phyloP scores from a whole-genome alignment of 179 eudicot genomes.

The Pouteria campechiana region DNA sequence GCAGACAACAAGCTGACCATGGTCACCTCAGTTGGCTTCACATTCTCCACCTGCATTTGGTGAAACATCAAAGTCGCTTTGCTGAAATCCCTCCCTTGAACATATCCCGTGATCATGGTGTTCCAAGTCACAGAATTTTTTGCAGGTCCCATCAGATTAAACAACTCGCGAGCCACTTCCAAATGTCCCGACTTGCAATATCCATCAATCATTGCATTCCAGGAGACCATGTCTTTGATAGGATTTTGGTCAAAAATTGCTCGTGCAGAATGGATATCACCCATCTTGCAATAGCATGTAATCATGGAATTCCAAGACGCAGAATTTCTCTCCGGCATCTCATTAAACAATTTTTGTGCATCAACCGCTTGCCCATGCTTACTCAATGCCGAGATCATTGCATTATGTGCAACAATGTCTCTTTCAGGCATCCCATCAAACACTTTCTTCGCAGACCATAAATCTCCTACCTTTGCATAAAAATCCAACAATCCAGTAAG shows the following conservation, averaged over 20 bases:
- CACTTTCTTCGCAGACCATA: conserved; percentile 3
- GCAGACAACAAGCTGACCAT: conserved; percentile 18
- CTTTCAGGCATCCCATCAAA: conserved; percentile 6
- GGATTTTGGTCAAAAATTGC: conserved; percentile 13
- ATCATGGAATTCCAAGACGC: conserved; percentile 16
- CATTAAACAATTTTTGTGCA: conserved; percentile 3
- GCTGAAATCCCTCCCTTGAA: conserved; percentile 7
- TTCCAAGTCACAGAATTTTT: conserved; percentile 20
- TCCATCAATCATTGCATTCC: conserved; percentile 25
- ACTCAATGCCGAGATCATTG: conserved; percentile 5
- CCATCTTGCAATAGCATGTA: conserved; percentile 7
- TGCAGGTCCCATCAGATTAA: conserved; percentile 6
- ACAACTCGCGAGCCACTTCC: conserved; percentile 13
- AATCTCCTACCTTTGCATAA: conserved; percentile 6
- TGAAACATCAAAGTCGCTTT: conserved; percentile 10
- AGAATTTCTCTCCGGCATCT: conserved; percentile 5
- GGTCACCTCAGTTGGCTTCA: conserved; percentile 17
- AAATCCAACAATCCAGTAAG: conserved; percentile 9
- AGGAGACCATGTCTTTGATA: conserved; percentile 15
- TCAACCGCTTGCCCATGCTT: conserved; percentile 4
- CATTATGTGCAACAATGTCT: conserved; percentile 10
- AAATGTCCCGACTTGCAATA: conserved; percentile 15
- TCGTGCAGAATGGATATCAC: conserved; percentile 8
- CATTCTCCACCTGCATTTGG: conserved; percentile 14
- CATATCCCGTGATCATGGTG: conserved; percentile 20